Evolutionary conservation across 1,284 basidiomycete genomes (phyloP).

Genomic region (Schizophyllum amplum): DNA sequence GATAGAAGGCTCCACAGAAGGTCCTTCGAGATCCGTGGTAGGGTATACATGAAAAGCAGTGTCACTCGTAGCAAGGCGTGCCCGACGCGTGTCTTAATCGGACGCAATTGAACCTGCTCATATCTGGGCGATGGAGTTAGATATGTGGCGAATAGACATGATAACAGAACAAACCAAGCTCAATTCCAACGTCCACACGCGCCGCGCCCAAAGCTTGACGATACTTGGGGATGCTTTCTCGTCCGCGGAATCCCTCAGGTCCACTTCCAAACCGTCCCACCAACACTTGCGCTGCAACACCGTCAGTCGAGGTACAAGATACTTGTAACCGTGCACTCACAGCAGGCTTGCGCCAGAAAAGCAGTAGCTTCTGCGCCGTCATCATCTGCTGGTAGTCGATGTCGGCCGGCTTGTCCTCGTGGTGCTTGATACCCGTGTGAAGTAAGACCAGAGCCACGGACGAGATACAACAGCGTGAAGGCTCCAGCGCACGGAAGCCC

Average conservation of each 20-base stretch:
- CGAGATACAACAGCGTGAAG: constrained; percentile 93
- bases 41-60: too few relatives aligned
- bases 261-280: constrained; percentile 97
- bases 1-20: too few relatives aligned
- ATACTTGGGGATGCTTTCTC: constrained; percentile 23
- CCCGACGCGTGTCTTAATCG: too few relatives aligned
- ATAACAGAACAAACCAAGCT: constrained; percentile 65
- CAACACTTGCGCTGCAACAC: constrained; percentile 93
- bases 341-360: constrained; percentile 99
- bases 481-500: constrained; percentile 96
- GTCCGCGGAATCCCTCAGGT: constrained; percentile 36
- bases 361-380: constrained; percentile 92
- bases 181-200: constrained; percentile 98
- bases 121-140: too few relatives aligned
- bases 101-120: too few relatives aligned
- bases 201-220: constrained; percentile 91
- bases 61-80: too few relatives aligned
- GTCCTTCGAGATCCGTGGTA: too few relatives aligned
- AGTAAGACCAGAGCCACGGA: constrained; percentile 96
- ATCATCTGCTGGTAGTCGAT: constrained; percentile 91
- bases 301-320: constrained; percentile 7
- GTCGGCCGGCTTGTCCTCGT: constrained; percentile 60
- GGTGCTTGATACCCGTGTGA: constrained; percentile 92
- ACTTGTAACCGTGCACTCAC: constrained; percentile 42
- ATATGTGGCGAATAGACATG: too few relatives aligned